A percentile compares a stretch with the other conserved stretches of the same genome.
phyloP scores from a whole-genome alignment of 768 basidiomycete species.

The Guyanaporus albipodus region DNA sequence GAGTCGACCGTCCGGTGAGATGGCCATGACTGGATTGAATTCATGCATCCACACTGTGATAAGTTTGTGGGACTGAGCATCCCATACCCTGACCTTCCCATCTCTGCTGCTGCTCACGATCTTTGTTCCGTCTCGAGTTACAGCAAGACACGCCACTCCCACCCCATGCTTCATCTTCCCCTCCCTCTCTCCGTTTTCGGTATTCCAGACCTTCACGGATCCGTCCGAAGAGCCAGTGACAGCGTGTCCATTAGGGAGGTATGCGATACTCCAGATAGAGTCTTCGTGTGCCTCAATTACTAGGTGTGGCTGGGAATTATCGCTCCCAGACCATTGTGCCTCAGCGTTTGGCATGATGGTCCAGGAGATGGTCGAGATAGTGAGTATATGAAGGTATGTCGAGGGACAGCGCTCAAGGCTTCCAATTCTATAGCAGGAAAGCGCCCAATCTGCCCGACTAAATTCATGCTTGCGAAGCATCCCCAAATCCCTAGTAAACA shows the following conservation, averaged over 20 bases:
- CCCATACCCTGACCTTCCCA: background rate
- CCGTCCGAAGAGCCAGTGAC: background rate
- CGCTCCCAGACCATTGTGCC: too few relatives aligned
- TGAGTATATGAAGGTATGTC: too few relatives aligned
- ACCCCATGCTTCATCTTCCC: background rate
- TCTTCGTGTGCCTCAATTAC: background rate
- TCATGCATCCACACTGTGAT: background rate
- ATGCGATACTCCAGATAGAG: background rate
- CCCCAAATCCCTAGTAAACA: too few relatives aligned
- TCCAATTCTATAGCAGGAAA: too few relatives aligned
- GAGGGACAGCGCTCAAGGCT: too few relatives aligned
- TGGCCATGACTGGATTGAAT: accelerated
- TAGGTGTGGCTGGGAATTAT: too few relatives aligned
- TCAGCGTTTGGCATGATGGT: too few relatives aligned
- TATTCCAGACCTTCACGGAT: background rate
- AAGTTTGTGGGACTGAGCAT: background rate
- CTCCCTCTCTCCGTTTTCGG: background rate
- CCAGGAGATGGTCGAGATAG: too few relatives aligned
- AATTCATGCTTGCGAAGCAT: too few relatives aligned
- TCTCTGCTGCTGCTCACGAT: background rate
- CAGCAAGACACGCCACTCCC: accelerated
- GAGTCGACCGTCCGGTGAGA: conserved; percentile 1
- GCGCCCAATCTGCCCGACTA: too few relatives aligned
- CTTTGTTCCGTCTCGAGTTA: conserved; percentile 1
- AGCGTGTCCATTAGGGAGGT: conserved; percentile 5